Conservation (phyloP, 1,284 basidiomycete genomes). For the Ustilago hordei region DNA sequence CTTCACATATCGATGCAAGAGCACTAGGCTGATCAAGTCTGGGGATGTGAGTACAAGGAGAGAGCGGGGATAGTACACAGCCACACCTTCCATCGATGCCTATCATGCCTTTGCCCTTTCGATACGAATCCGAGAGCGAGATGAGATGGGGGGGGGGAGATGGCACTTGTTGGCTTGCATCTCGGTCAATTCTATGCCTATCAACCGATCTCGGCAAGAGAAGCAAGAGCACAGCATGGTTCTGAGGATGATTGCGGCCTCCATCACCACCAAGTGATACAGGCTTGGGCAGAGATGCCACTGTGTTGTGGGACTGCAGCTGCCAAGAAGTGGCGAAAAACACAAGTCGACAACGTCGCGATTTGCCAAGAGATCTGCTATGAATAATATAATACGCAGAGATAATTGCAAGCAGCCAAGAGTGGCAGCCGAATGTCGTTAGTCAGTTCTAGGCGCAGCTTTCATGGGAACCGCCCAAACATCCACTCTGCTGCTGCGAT, state of each 20-base stretch:
- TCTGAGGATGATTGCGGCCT: not conserved
- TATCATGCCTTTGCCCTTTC: not conserved
- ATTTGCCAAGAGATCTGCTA: not conserved
- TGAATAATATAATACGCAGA: not conserved
- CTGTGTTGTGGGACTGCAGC: not conserved
- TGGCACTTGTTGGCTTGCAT: slow-evolving; percentile 1
- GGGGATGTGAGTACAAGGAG: not conserved
- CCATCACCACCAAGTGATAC: not conserved
- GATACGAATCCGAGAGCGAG: not conserved
- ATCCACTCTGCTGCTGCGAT: not conserved
- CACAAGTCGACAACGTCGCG: not conserved
- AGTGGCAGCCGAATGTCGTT: not conserved
- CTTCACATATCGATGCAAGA: no score
- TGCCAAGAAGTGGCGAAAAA: slow-evolving; percentile 4
- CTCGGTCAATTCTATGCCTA: not conserved
- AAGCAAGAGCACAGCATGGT: not conserved
- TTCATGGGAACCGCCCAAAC: not conserved
- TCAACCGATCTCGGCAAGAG: not conserved
- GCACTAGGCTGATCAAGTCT: not conserved
- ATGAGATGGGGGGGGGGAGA: not conserved
- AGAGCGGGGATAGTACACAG: not conserved
- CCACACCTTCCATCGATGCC: not conserved
- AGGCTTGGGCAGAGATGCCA: not conserved
- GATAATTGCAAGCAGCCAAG: not conserved
- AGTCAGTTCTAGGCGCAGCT: not conserved